Percentiles rank a stretch among this genome's conserved stretches.
These are phyloP conservation scores for Curvularia hawaiiensis DNA, from an alignment of 2,329 filamentous ascomycete species.

Conservation along the genomic window DNA sequence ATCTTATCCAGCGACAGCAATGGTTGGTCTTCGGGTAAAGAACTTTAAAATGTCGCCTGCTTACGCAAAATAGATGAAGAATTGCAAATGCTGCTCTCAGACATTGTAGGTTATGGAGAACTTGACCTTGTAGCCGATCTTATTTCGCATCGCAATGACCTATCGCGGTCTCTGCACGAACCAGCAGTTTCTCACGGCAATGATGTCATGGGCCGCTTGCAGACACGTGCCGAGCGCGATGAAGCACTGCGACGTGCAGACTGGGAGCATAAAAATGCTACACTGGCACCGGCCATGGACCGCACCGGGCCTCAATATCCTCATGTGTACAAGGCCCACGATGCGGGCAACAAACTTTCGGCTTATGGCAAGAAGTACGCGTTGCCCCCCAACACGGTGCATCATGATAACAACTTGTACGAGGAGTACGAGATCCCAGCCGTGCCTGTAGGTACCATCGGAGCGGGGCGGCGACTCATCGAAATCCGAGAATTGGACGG, in stretches of 20 bases:
- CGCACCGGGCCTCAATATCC: constrained; percentile 80
- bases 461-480: constrained; percentile 74
- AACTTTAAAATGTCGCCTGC: background rate
- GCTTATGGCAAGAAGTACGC: constrained; percentile 80
- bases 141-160: constrained; percentile 74
- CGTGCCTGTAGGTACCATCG: constrained; percentile 74
- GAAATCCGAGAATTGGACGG: constrained; percentile 84
- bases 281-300: constrained; percentile 72
- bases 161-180: constrained; percentile 51
- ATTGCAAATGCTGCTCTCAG: constrained; percentile 86
- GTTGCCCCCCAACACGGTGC: constrained; percentile 75
- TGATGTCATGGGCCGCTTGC: constrained; percentile 61
- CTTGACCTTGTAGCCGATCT: constrained; percentile 91
- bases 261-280: constrained; percentile 78
- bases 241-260: constrained; percentile 78
- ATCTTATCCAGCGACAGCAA: constrained; percentile 70
- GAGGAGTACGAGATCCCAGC: constrained; percentile 91
- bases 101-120: constrained; percentile 91
- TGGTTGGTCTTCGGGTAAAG: constrained; percentile 23
- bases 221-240: constrained; percentile 78
- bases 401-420: constrained; percentile 76
- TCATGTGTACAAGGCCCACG: constrained; percentile 86
- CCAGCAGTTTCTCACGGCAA: constrained; percentile 46
- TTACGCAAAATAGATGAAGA: constrained; percentile 68
- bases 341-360: constrained; percentile 84